A percentile compares a stretch with the other conserved stretches of the same genome.
Evolutionary conservation across 176 grass and related monocot species (phyloP).

Genomic region (Oryza punctata): DNA sequence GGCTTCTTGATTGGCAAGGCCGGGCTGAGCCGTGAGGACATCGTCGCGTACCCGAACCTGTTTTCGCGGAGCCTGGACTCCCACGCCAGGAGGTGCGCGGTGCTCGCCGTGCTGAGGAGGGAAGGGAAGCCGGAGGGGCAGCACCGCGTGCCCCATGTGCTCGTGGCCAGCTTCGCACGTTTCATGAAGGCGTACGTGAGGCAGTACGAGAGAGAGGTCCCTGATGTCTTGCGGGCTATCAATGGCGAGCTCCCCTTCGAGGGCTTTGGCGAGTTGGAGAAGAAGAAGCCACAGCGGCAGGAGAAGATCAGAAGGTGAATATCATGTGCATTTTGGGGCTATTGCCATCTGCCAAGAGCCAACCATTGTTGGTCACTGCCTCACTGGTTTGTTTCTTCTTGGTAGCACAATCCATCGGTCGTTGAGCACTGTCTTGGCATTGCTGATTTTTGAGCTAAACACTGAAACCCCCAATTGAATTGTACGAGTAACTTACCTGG

Average conservation of each 20-base stretch:
- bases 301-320: conserved; percentile 17
- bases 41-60: not conserved
- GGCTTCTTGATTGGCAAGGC: conserved; percentile 28
- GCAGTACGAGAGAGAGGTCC: not conserved
- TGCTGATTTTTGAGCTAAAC: too few relatives aligned
- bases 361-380: too few relatives aligned
- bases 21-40: conserved; percentile 24
- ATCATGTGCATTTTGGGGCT: too few relatives aligned
- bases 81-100: conserved; percentile 18
- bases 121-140: not conserved
- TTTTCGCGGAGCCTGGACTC: not conserved
- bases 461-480: too few relatives aligned
- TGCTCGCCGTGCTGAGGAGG: conserved; percentile 38
- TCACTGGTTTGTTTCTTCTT: too few relatives aligned
- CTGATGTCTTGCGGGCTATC: conserved; percentile 14
- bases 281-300: not conserved
- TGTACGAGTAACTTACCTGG: too few relatives aligned
- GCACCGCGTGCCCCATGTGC: not conserved
- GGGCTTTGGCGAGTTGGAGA: not conserved
- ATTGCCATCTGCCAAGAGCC: too few relatives aligned
- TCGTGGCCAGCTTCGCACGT: not conserved
- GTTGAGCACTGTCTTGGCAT: too few relatives aligned
- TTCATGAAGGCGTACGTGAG: conserved; percentile 15
- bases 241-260: conserved; percentile 42
- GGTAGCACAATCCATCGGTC: too few relatives aligned